These are phyloP conservation scores for Oligophagozyma castellii DNA, from an alignment of 1,139 yeast genomes.

Conservation along the genomic window DNA sequence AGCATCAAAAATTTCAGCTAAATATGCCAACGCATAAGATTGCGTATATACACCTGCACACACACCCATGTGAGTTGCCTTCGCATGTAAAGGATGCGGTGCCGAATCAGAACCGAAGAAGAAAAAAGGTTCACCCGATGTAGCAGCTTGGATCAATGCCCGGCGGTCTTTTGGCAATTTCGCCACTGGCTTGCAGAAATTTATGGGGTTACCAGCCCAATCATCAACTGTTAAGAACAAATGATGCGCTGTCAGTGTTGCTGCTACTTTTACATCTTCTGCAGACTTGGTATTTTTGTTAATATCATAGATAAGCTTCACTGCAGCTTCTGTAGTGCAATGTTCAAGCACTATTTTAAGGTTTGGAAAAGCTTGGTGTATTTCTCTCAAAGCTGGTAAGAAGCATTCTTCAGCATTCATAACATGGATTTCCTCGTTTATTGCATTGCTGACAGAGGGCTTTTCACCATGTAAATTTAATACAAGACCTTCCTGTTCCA, in stretches of 20 bases:
- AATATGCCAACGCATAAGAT: constrained; percentile 63
- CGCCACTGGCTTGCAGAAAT: constrained; percentile 96
- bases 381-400: constrained; percentile 73
- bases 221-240: constrained; percentile 74
- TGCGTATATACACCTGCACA: constrained; percentile 98
- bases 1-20: constrained; percentile 75
- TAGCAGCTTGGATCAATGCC: constrained; percentile 77
- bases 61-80: constrained; percentile 66
- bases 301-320: constrained; percentile 58
- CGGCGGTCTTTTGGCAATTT: constrained; percentile 74
- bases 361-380: constrained; percentile 74
- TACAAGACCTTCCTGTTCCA: constrained; percentile 65
- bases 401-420: constrained; percentile 89
- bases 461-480: constrained; percentile 92
- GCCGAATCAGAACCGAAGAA: constrained; percentile 97
- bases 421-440: constrained; percentile 49
- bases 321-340: constrained; percentile 84
- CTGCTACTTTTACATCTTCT: constrained; percentile 50
- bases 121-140: constrained; percentile 83
- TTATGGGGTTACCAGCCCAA: constrained; percentile 95
- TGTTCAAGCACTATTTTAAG: constrained; percentile 85
- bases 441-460: constrained; percentile 43
- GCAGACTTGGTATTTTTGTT: constrained; percentile 37
- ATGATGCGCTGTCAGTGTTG: constrained; percentile 94
- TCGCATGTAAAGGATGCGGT: constrained; percentile 77